phyloP scores from a whole-genome alignment of 768 basidiomycete genomes.

The Peribolospora baueri region DNA sequence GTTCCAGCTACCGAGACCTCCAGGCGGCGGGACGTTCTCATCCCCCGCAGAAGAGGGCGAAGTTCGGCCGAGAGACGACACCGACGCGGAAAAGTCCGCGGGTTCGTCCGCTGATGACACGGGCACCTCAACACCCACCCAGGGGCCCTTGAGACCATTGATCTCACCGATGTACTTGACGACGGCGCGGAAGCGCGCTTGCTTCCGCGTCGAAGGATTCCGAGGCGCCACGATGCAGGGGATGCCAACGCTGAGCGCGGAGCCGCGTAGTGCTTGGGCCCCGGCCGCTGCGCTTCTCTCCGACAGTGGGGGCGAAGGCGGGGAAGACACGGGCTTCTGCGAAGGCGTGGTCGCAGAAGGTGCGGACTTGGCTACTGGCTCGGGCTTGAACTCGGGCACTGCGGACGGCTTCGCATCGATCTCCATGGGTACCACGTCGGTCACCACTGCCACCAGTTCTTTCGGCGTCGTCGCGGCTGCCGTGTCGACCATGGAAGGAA shows the following conservation, averaged over 20 bases:
- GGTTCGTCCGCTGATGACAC: too few species aligned
- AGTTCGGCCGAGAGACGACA: too few species aligned
- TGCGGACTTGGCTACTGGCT: constrained; percentile 17
- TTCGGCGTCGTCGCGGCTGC: constrained; percentile 8
- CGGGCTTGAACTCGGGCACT: too few species aligned
- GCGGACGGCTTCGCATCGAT: too few species aligned
- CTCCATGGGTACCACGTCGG: too few species aligned
- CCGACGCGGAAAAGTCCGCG: too few species aligned
- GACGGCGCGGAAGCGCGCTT: constrained; percentile 60
- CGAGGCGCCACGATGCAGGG: constrained; percentile 57
- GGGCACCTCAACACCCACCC: too few species aligned
- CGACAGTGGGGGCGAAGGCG: not conserved
- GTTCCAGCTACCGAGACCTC: too few species aligned
- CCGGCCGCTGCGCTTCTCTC: not conserved
- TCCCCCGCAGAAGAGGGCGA: too few species aligned
- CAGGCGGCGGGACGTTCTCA: too few species aligned
- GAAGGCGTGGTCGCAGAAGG: constrained; percentile 15
- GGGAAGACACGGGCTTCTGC: not conserved
- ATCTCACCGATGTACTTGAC: constrained; percentile 46
- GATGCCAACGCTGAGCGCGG: constrained; percentile 61
- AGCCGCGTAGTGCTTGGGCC: constrained; percentile 23
- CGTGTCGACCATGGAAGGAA: too few species aligned
- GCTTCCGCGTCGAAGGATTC: constrained; percentile 24
- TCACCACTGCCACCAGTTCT: not conserved
- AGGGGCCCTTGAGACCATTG: too few species aligned